Evolutionary conservation across 257 asterid genomes (phyloP), one percentile per base, ranked within the genome.

Genomic region (Echium plantagineum): DNA sequence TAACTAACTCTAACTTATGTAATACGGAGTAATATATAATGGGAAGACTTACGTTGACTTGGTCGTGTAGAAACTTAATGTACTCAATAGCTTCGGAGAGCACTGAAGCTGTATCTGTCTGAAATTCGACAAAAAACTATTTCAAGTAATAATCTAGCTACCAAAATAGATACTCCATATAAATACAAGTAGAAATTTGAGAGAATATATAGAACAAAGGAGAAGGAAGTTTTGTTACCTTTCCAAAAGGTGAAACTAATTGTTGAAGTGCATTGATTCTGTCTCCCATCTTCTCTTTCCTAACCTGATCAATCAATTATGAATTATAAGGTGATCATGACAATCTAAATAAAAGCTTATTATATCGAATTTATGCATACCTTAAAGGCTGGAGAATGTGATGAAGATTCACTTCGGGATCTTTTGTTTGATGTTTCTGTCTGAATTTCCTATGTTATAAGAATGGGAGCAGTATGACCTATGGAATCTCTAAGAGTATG

Each of bases 41-140:
- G n/a, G n/a, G n/a, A n/a, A n/a, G n/a, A 77, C 94, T 80, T 84
- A 89, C 97, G 78, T 72, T 68, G 65, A 89, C 84, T 86, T 89
- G 95, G 52, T 82, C 95, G 53, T 89, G 97, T 69, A 89, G 89
- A 67, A 84, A 84, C 69, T 86, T 86, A 47, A 89, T 89, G 80
- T 82, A 89, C 31, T 86, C 97, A 24, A 84, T 89, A 31, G 94
- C 89, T 75, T 89, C 97, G 10, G 97, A 84, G 21, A 89, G 91
- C 66, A 89, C 97, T 21, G 97, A 89, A 66, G 97, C 97, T n/a
- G 97, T 89, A 76, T 89, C 97, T 2, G 97, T 89, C 97, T 89
- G 88, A 15, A 17, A 15, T 15, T 26, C n/a, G 9, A 1, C 4
- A 5, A 32, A 1, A 5, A 32, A 32, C 7, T 32, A 32, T 32